phyloP scores from a whole-genome alignment of 108 stramenopile genomes.

The Licmophora abbreviata region DNA sequence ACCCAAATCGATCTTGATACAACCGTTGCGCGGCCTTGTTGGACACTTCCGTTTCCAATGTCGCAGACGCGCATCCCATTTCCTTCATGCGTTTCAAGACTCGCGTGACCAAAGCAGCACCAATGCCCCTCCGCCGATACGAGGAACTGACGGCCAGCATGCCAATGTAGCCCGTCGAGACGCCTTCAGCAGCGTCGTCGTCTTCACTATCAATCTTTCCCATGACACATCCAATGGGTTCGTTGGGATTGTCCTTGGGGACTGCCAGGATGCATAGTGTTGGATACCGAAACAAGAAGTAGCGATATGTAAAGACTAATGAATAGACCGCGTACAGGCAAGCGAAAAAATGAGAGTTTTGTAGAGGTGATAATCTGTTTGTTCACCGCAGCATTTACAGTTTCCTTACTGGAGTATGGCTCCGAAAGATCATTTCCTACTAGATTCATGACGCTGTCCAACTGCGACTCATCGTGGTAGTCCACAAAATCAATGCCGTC shows the following conservation, averaged over 20 bases:
- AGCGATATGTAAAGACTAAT: slow-evolving; percentile 82
- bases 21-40: slow-evolving; percentile 64
- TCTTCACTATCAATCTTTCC: slow-evolving; percentile 74
- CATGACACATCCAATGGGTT: slow-evolving; percentile 83
- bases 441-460: slow-evolving; percentile 67
- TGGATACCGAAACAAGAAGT: slow-evolving; percentile 79
- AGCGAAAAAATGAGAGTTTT: neutral
- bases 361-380: neutral
- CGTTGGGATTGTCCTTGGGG: slow-evolving; percentile 19
- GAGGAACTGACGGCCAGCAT: slow-evolving; percentile 72
- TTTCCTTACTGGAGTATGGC: slow-evolving; percentile 72
- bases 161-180: slow-evolving; percentile 57
- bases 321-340: neutral
- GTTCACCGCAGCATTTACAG: neutral
- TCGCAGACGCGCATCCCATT: slow-evolving; percentile 49
- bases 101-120: slow-evolving; percentile 52
- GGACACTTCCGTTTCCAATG: slow-evolving; percentile 72
- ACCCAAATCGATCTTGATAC: slow-evolving; percentile 78
- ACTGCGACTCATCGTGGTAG: slow-evolving; percentile 70
- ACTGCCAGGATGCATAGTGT: slow-evolving; percentile 77
- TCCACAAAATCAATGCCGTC: slow-evolving; percentile 62
- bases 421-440: slow-evolving; percentile 77
- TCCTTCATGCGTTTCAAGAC: slow-evolving; percentile 59
- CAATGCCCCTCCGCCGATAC: slow-evolving; percentile 76
- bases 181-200: slow-evolving; percentile 4